Evolutionary conservation across 176 grass and related monocot genomes (phyloP).

Genomic region (Areca catechu): DNA sequence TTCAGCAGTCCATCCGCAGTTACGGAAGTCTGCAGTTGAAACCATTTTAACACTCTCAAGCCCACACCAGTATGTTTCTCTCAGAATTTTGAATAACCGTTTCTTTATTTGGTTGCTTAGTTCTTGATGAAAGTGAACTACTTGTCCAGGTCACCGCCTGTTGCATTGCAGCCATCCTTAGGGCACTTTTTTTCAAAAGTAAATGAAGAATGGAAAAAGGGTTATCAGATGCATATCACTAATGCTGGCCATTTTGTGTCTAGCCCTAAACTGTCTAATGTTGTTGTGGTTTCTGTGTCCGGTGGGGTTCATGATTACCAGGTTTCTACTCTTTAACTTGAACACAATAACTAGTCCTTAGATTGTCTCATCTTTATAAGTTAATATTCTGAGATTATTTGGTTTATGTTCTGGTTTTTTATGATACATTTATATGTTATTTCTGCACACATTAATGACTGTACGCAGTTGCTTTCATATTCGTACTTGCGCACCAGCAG

Average conservation of each 20-base stretch:
- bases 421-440: too few species aligned
- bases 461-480: too few species aligned
- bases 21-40: conserved; percentile 66
- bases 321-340: conserved; percentile 27
- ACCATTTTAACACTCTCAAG: conserved; percentile 96
- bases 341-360: too few species aligned
- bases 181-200: conserved; percentile 88
- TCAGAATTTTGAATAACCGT: background rate
- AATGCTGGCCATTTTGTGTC: conserved; percentile 16
- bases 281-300: conserved; percentile 71
- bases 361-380: too few species aligned
- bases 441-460: too few species aligned
- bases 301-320: conserved; percentile 96
- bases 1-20: conserved; percentile 59
- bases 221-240: conserved; percentile 41
- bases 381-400: too few species aligned
- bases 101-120: too few species aligned
- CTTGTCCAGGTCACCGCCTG: conserved; percentile 70
- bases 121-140: conserved; percentile 17
- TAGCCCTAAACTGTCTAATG: conserved; percentile 59
- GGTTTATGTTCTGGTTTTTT: too few species aligned
- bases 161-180: conserved; percentile 83
- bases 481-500: too few species aligned
- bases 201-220: conserved; percentile 91
- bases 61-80: conserved; percentile 69